Conservation (phyloP, 2,329 filamentous ascomycete species). For the Monosporascus sp. region DNA sequence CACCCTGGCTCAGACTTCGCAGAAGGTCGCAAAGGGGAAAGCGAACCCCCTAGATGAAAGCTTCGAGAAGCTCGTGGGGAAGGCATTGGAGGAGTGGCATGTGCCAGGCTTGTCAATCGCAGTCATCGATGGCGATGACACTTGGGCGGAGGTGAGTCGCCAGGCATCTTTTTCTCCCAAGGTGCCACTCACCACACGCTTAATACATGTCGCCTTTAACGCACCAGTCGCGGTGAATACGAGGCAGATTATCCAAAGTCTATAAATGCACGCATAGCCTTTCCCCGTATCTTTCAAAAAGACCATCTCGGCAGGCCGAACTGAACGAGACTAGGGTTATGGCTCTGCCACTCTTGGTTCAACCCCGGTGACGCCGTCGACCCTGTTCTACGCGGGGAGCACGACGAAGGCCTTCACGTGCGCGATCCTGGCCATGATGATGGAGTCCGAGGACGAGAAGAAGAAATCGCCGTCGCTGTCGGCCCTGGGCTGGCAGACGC, state of each 20-base stretch:
- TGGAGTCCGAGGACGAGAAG: slow-evolving; percentile 35
- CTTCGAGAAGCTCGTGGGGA: slow-evolving; percentile 9
- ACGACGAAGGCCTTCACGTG: slow-evolving; percentile 51
- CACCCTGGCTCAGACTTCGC: not conserved
- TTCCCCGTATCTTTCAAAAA: not conserved
- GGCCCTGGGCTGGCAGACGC: slow-evolving; percentile 38
- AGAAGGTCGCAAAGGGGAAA: not conserved
- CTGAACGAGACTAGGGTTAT: slow-evolving; percentile 31
- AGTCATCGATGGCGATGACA: slow-evolving; percentile 39
- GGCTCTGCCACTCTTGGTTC: slow-evolving; percentile 32
- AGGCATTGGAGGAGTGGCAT: slow-evolving; percentile 32
- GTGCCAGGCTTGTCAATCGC: slow-evolving; percentile 45
- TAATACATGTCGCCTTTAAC: no score
- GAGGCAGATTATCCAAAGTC: no score
- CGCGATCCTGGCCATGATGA: slow-evolving; percentile 40
- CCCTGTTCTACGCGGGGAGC: slow-evolving; percentile 48
- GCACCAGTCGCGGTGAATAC: no score
- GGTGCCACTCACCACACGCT: no score
- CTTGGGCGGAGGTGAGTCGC: slow-evolving; percentile 31
- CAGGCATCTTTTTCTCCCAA: not conserved
- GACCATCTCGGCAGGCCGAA: not conserved
- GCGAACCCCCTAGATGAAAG: slow-evolving; percentile 9
- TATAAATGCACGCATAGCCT: not conserved
- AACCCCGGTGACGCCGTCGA: slow-evolving; percentile 36
- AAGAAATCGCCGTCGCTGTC: slow-evolving; percentile 7